Conservation (phyloP, 2,329 filamentous ascomycete species). For the Penicillium italicum region DNA sequence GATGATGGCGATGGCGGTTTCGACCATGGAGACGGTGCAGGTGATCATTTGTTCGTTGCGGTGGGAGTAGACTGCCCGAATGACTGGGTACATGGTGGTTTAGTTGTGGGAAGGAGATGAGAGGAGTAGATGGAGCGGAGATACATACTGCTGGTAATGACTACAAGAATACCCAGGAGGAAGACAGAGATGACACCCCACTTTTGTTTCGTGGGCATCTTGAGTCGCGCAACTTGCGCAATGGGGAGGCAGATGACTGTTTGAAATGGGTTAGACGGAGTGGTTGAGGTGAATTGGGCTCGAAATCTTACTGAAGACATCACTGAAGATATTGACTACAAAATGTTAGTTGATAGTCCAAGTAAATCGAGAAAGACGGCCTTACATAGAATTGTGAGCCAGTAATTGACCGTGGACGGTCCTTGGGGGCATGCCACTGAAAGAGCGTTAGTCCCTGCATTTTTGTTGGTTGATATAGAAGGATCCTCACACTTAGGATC, state of each 20-base stretch:
- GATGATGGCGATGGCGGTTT: conserved; percentile 22
- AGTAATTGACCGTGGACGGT: not conserved
- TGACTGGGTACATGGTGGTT: conserved; percentile 11
- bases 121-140: not conserved
- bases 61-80: conserved; percentile 21
- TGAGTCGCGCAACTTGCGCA: not conserved
- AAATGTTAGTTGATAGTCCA: not conserved
- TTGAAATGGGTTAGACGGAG: not conserved
- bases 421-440: not conserved
- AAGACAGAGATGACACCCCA: not conserved
- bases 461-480: not conserved
- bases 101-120: not conserved
- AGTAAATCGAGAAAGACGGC: not conserved
- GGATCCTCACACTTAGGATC: not conserved
- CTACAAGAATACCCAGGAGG: not conserved
- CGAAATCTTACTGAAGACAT: not conserved
- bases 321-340: not conserved
- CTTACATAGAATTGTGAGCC: not conserved
- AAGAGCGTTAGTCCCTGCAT: not conserved
- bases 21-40: conserved; percentile 26
- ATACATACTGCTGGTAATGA: conserved; percentile 19
- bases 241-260: not conserved
- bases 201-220: not conserved
- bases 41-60: conserved; percentile 23
- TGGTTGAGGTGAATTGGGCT: not conserved